Conservation (phyloP, 805 yeast genomes). For the Brettanomyces sp. region DNA sequence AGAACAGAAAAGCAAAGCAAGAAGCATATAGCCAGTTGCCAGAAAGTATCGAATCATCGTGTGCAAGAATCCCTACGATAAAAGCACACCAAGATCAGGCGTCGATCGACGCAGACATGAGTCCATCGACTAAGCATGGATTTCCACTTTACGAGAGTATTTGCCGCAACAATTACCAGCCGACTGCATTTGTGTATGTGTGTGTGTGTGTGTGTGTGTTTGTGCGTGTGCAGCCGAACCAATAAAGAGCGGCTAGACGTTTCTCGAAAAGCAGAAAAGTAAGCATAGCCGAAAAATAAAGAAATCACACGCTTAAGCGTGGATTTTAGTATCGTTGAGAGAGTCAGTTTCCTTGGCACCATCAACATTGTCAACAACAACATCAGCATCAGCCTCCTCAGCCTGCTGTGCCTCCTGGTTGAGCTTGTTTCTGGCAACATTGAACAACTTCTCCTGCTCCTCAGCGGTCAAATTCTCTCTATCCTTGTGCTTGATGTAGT, state of each 20-base stretch:
- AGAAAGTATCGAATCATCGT: no score
- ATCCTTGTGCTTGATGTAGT: constrained; percentile 61
- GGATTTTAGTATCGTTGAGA: neutral
- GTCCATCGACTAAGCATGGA: no score
- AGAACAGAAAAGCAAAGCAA: no score
- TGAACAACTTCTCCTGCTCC: constrained; percentile 47
- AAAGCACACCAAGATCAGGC: no score
- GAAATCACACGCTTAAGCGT: neutral
- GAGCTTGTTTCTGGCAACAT: constrained; percentile 25
- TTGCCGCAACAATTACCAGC: no score
- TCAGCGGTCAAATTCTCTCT: constrained; percentile 43
- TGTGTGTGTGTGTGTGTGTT: constrained; percentile 11
- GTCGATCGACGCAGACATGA: no score
- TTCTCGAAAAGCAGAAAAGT: neutral
- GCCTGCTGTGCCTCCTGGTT: constrained; percentile 20
- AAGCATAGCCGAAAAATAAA: neutral
- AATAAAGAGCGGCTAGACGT: neutral
- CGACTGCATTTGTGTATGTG: constrained; percentile 3
- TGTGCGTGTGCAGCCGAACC: constrained; percentile 2
- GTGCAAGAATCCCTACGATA: no score
- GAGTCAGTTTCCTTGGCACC: neutral
- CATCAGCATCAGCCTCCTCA: constrained; percentile 7
- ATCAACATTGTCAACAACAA: constrained; percentile 1
- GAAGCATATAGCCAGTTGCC: no score
- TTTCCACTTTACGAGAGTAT: neutral